Evolutionary conservation across 441 rosid species (phyloP).

Genomic region (Erodium texanum): DNA sequence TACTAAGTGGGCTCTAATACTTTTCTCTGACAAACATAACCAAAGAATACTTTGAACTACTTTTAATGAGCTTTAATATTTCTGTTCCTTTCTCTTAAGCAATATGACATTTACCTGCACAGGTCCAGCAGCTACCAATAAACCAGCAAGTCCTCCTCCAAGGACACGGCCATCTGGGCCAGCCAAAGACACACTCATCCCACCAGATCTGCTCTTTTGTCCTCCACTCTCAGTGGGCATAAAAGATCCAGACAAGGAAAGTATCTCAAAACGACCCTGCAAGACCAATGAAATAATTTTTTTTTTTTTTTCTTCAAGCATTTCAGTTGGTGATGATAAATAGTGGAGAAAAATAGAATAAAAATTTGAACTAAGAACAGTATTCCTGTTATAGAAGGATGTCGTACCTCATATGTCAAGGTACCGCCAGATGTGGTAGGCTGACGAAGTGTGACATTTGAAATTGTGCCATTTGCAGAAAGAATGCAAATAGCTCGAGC

Average conservation of each 20-base stretch:
- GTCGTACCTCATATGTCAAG: slow-evolving; percentile 78
- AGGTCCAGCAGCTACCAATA: slow-evolving; percentile 86
- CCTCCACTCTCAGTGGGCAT: slow-evolving; percentile 70
- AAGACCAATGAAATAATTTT: background rate
- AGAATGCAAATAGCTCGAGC: slow-evolving; percentile 84
- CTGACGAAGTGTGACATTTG: slow-evolving; percentile 91
- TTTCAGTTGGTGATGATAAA: too few species aligned
- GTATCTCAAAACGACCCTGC: slow-evolving; percentile 94
- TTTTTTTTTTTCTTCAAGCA: too few species aligned
- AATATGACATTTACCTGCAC: slow-evolving; percentile 57
- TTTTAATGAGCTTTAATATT: too few species aligned
- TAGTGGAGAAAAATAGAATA: background rate
- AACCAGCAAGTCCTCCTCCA: slow-evolving; percentile 95
- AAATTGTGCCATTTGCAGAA: slow-evolving; percentile 77
- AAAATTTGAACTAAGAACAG: background rate
- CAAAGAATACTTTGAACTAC: too few species aligned
- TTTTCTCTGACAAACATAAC: too few species aligned
- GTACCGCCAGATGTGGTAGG: slow-evolving; percentile 85
- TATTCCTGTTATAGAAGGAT: background rate
- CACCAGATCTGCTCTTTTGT: slow-evolving; percentile 75
- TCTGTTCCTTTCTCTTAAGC: background rate
- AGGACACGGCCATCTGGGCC: slow-evolving; percentile 89
- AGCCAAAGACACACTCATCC: slow-evolving; percentile 92
- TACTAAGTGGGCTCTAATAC: too few species aligned
- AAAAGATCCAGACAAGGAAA: slow-evolving; percentile 80